Evolutionary conservation across 2,329 filamentous ascomycete species (phyloP).

Genomic region (Diplodia scrobiculata): DNA sequence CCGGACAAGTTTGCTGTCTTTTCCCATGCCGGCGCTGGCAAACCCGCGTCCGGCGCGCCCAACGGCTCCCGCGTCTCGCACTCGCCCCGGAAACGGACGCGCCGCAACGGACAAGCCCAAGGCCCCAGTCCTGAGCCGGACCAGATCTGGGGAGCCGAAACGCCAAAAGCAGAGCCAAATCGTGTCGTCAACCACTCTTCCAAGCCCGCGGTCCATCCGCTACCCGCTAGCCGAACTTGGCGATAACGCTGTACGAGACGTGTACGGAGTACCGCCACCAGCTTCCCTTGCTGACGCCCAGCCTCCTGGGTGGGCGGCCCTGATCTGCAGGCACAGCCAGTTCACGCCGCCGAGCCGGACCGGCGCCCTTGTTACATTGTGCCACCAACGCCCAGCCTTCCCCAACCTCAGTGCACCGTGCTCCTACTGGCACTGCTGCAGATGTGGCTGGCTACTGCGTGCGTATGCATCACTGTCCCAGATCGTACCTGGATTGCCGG

Average conservation of each 20-base stretch:
- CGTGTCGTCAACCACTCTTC: slow-evolving; percentile 8
- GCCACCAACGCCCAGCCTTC: not conserved
- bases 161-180: slow-evolving; percentile 2
- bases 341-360: not conserved
- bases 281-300: not conserved
- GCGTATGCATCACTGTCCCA: not conserved
- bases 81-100: not conserved
- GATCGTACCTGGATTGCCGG: not conserved
- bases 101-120: not conserved
- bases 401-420: not conserved
- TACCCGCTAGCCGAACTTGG: slow-evolving; percentile 7
- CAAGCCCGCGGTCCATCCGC: not conserved
- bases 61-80: not conserved
- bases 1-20: not conserved
- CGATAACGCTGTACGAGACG: slow-evolving; percentile 8
- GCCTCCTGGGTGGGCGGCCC: too few species aligned
- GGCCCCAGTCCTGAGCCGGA: not conserved
- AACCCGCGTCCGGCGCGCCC: not conserved
- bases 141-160: slow-evolving; percentile 6
- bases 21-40: not conserved
- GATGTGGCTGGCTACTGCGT: not conserved
- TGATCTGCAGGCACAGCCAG: not conserved
- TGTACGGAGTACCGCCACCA: not conserved
- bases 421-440: not conserved
- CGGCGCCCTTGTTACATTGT: not conserved